phyloP scores from a whole-genome alignment of 2,329 filamentous ascomycete species.

The Aureobasidium melanogenum region DNA sequence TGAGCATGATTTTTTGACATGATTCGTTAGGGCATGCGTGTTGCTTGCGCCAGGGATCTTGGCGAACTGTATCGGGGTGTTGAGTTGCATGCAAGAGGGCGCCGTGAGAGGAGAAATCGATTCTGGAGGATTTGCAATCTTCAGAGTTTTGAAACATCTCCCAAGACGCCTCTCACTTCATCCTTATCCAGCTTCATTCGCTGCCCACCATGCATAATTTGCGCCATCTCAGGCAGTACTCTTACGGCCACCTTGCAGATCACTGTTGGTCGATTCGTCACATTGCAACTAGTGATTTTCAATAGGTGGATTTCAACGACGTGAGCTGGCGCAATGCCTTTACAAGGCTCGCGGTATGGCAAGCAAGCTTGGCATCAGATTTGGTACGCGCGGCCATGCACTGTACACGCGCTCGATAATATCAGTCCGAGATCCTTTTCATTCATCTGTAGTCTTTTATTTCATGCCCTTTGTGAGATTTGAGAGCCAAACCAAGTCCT shows the following conservation, averaged over 20 bases:
- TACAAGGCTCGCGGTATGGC: neutral
- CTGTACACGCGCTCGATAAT: slow-evolving; percentile 1
- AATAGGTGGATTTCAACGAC: neutral
- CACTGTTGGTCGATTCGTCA: neutral
- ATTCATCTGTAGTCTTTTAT: neutral
- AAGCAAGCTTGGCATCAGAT: neutral
- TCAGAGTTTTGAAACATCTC: neutral
- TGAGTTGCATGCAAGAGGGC: neutral
- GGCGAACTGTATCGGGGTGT: neutral
- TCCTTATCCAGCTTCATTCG: neutral
- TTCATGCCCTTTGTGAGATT: neutral
- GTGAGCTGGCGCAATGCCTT: neutral
- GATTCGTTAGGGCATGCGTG: neutral
- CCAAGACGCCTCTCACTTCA: neutral
- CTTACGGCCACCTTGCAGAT: neutral
- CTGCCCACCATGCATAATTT: neutral
- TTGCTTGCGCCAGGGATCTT: neutral
- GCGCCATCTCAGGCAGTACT: neutral
- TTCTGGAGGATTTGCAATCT: neutral
- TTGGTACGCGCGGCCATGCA: slow-evolving; percentile 1
- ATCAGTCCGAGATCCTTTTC: neutral
- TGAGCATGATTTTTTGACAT: neutral
- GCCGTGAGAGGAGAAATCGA: neutral
- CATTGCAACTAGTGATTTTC: neutral
- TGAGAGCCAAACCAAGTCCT: neutral